Evolutionary conservation across 768 basidiomycete species (phyloP).

Genomic region (Podaxis mareebaensis): DNA sequence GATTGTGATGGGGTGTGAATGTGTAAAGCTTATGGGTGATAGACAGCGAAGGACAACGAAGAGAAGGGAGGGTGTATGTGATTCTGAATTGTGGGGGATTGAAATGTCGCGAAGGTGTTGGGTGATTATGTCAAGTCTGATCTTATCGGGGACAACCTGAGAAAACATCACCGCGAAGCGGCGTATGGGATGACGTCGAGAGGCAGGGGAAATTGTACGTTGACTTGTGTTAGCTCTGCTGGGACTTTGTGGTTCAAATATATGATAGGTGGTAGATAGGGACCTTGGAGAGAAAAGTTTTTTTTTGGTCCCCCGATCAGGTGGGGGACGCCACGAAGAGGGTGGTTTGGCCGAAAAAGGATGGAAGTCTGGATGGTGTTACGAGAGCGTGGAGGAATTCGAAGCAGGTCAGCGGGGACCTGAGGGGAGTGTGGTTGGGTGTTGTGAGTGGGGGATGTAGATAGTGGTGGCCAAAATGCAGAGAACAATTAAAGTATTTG

Average conservation of each 20-base stretch:
- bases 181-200: neutral
- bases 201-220: neutral
- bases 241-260: neutral
- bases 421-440: neutral
- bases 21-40: neutral
- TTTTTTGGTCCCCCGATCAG: neutral
- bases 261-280: neutral
- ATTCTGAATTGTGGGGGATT: neutral
- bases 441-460: neutral
- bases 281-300: neutral
- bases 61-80: neutral
- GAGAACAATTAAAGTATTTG: constrained; percentile 9
- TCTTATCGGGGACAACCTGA: constrained; percentile 1
- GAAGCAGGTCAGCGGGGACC: neutral
- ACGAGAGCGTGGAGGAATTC: neutral
- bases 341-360: neutral
- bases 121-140: neutral
- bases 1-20: neutral
- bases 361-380: neutral
- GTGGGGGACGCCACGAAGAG: neutral
- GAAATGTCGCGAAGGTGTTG: neutral
- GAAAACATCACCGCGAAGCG: neutral
- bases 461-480: neutral
- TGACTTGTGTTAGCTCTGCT: neutral
- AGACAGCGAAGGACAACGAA: neutral